Base-by-base conservation (phyloP, 192 early-diverging fungal genomes). In the Podila clonocystis region DNA sequence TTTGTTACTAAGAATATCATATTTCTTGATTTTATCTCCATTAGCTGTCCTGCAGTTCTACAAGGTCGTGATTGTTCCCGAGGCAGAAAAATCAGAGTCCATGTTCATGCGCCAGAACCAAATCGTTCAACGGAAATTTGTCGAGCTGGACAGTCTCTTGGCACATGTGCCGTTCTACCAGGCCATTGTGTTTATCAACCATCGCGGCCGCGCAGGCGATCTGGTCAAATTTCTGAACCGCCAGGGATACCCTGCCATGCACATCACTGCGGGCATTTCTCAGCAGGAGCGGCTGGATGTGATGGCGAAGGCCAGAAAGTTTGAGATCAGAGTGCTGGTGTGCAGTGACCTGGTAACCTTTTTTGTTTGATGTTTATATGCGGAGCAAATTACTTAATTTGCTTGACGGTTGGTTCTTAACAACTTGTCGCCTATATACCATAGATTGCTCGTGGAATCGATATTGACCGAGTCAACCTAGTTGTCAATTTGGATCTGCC, bases 401-500 rank as follows among this genome's bases (percentile, higher is more conserved):
- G 9, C 30, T 52, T 38, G 26, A 31, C 41, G 1, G 26, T 13
- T 66, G 13, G 15, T 9, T 61, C 26, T 52, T 36, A 31, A 49
- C 15, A 34, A 33, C 26, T 60, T 12, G 24, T 36, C 29, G 26
- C 62, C 19, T 63, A 17, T 0, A 15, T 62, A 4, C 36, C 26
- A 5, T 72, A 85, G 84, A 85, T 85, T 61, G 84, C 84, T 3
- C 72, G 95, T 20, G 95, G 95, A 1, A 79, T 95, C 63, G 94
- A 96, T 74, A 89, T 96, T 62, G 91, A 91, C 33, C 79, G 87
- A 60, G 91, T 96, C 15, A 84, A 87, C 26, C 72, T 88, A 29
- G 94, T 96, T 0, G 82, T 96, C 41, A 92, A 94, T 71, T 87
- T 94, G 73, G 95, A 96, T 62, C 85, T 91, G 50, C 93, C 94